Evolutionary conservation across 2,329 filamentous ascomycete species (phyloP), one percentile per base, ranked within the genome.

Genomic region (Clonostachys chloroleuca): DNA sequence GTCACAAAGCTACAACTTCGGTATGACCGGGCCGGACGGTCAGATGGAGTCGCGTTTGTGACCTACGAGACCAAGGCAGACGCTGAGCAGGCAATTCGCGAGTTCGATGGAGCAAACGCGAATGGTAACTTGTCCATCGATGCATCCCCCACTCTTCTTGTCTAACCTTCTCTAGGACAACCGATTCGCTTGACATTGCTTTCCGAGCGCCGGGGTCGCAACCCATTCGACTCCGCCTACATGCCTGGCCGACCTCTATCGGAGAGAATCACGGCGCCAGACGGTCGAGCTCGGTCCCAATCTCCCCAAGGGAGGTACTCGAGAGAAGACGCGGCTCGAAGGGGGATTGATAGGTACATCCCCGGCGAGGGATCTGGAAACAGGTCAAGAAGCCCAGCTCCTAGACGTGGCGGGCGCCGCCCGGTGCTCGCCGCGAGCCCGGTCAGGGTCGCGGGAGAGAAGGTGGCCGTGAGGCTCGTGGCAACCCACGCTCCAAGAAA

Each of bases 81-180:
- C 64, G 92, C 92, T 10, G 72, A 78, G 56, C 75, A 80, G 42
- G 92, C 92, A 3, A 78, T 96, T 47, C 76, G 74, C 46, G 86
- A 96, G 57, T 96, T 87, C 60, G 86, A 96, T 61, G 89, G 89
- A 47, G 91, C 91, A 52, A 96, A 96, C 62, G 92, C 92, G 48
- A 92, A 94, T 57, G 87, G 86, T 77, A 72, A 43, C 10, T 24
- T 30, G 4, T 4, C 24, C 24, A 30, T 43, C 12, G n/a, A 17
- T 7, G 8, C 16, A 35, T 20, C 16, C 24, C 12, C 5, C 18
- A 42, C 20, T 30, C 24, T 30, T 30, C 24, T 30, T 40, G 13
- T 17, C 13, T 30, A 30, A 33, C 13, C 5, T 4, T 17, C 10
- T 43, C 2, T 41, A 83, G 86, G 87, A 43, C 89, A 92, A 67